These are phyloP conservation scores for Diaporthe humulicola DNA, from an alignment of 2,329 filamentous ascomycete genomes.

Conservation along the genomic window DNA sequence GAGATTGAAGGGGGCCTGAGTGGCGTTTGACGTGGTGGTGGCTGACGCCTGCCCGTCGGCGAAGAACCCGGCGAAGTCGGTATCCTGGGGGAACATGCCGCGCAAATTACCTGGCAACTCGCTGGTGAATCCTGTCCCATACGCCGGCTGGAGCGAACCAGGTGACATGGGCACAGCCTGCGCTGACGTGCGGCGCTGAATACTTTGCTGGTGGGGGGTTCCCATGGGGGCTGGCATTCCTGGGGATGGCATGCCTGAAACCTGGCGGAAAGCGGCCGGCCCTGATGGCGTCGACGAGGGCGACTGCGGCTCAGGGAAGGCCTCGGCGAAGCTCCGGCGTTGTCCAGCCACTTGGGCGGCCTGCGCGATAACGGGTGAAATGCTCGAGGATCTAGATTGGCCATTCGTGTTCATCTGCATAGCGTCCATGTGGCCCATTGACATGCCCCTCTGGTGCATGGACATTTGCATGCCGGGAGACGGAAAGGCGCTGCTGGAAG, in stretches of 20 bases:
- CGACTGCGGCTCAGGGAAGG: conserved; percentile 16
- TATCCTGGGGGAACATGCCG: conserved; percentile 29
- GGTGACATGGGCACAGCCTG: conserved; percentile 5
- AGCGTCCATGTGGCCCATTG: conserved; percentile 12
- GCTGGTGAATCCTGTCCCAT: conserved; percentile 22
- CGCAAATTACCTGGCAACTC: conserved; percentile 28
- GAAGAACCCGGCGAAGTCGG: conserved; percentile 5
- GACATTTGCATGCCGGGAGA: background rate
- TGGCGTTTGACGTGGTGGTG: background rate
- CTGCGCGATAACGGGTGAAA: background rate
- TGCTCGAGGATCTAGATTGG: background rate
- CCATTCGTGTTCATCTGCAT: background rate
- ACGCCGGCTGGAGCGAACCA: background rate
- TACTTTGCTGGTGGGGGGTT: background rate
- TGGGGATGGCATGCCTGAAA: conserved; percentile 7
- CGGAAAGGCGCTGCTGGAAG: conserved; percentile 33
- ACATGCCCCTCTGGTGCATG: conserved; percentile 30
- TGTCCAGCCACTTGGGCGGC: background rate
- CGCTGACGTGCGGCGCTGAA: conserved; percentile 10
- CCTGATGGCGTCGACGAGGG: background rate
- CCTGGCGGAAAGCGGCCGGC: background rate
- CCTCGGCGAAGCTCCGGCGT: conserved; percentile 29
- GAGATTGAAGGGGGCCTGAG: conserved; percentile 17
- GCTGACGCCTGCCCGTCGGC: background rate
- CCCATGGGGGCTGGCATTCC: conserved; percentile 26